These are phyloP conservation scores for Papiliotrema laurentii DNA, from an alignment of 1,284 basidiomycete genomes.

Conservation along the genomic window DNA sequence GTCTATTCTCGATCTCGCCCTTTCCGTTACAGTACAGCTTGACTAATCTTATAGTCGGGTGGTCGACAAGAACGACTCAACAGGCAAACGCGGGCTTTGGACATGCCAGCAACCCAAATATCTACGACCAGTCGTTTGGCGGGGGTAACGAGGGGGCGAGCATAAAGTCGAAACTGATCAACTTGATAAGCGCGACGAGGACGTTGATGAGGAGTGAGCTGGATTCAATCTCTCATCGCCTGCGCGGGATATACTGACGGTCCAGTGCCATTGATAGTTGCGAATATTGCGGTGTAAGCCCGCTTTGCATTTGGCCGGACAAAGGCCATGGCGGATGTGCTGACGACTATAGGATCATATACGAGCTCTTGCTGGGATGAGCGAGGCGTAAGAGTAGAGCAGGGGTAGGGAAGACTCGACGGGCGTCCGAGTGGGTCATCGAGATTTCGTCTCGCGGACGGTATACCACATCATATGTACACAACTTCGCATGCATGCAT, in stretches of 20 bases:
- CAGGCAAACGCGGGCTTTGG: slow-evolving; percentile 43
- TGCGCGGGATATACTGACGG: slow-evolving; percentile 1
- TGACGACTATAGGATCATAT: slow-evolving; percentile 56
- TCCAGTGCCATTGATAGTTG: slow-evolving; percentile 76
- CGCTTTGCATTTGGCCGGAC: neutral
- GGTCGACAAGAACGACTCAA: slow-evolving; percentile 65
- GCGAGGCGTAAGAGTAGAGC: too few relatives aligned
- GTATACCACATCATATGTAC: too few relatives aligned
- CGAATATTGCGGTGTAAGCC: slow-evolving; percentile 66
- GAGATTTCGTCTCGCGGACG: too few relatives aligned
- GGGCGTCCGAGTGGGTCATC: too few relatives aligned
- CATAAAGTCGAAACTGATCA: slow-evolving; percentile 80
- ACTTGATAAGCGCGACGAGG: slow-evolving; percentile 87
- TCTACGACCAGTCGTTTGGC: slow-evolving; percentile 23
- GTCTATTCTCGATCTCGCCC: neutral
- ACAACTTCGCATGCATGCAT: too few relatives aligned
- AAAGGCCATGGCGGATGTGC: neutral
- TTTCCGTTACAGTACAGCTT: neutral
- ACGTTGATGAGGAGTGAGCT: slow-evolving; percentile 88
- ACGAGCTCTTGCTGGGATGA: slow-evolving; percentile 66
- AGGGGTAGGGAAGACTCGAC: too few relatives aligned
- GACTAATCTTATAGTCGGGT: slow-evolving; percentile 64
- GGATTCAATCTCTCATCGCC: too few relatives aligned
- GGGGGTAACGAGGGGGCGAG: slow-evolving; percentile 57
- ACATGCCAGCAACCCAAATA: slow-evolving; percentile 32